These are phyloP conservation scores for Tuber aestivum DNA, from an alignment of 495 filamentous ascomycete species.

Conservation along the genomic window DNA sequence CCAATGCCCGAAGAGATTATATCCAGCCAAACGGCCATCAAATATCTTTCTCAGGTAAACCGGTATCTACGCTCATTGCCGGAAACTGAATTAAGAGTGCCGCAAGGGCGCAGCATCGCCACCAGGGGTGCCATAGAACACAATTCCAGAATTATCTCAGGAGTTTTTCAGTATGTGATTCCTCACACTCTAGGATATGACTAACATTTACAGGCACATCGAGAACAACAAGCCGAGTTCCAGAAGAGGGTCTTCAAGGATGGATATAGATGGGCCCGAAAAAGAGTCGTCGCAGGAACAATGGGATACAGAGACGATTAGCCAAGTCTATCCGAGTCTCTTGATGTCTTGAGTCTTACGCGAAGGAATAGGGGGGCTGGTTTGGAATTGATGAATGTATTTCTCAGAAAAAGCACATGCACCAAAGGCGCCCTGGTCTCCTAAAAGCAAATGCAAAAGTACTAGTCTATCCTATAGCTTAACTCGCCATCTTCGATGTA, in stretches of 20 bases:
- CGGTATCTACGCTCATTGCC: constrained; percentile 31
- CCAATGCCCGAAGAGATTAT: constrained; percentile 22
- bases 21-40: constrained; percentile 24
- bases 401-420: constrained; percentile 9
- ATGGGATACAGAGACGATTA: not conserved
- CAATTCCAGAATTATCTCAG: constrained; percentile 31
- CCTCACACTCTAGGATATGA: not conserved
- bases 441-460: constrained; percentile 3
- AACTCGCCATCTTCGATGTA: not conserved
- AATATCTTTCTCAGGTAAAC: constrained; percentile 32
- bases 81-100: constrained; percentile 32
- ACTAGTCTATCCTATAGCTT: not conserved
- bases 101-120: constrained; percentile 28
- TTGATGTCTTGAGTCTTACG: constrained; percentile 11
- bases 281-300: not conserved
- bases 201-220: constrained; percentile 1
- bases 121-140: constrained; percentile 27
- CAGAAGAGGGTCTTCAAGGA: not conserved
- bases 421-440: not conserved
- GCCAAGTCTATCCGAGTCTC: not conserved
- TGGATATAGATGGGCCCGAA: not conserved
- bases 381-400: constrained; percentile 13
- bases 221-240: not conserved
- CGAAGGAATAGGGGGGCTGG: not conserved
- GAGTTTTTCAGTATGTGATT: constrained; percentile 29